Base-by-base conservation (phyloP, 1,284 basidiomycete species). In the Leccinum insigne region DNA sequence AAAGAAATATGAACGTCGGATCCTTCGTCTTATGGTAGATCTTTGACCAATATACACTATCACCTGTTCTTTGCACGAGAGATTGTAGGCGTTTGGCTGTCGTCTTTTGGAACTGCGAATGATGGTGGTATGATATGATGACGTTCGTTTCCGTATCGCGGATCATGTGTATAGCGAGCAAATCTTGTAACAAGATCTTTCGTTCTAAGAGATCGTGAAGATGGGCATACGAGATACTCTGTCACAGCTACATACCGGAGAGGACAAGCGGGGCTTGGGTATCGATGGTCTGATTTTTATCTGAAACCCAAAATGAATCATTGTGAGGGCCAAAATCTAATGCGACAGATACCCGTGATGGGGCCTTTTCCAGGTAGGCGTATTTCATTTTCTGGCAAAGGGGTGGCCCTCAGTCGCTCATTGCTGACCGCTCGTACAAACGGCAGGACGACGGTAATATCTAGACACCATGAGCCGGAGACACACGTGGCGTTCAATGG, bases 21-120 rank as follows among this genome's bases (percentile, higher is more conserved):
- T 87, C 85, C 8, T 70, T 71, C 0, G 82, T 80, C 58, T 73
- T 77, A 54, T 70, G 71, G 63, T 86, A 83, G 58, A 87, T 81
- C 63, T 81, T 83, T 61, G 80, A 77, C 85, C 85, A 87, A 66
- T 87, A 86, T 4, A 86, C 83, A 64, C 80, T 83, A 61, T 68
- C 65, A 5, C 79, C 79, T 2, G 78, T 78, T 69, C 78, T 74
- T 26, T 75, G 70, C 3, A 81, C 72, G 7, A 81, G 75, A 9
- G 75, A 72, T 16, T 73, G 76, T 9, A 83, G 72, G 16, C 72
- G 72, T 47, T 64, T 66, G 1, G 81, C 79, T 7, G 76, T 75
- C 2, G 79, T 80, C 38, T 74, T 75, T 29, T 74, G 71, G 13
- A 72, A 64, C 5, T 71, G 65, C 8, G 74, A 71, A 16, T 68